Conservation (phyloP, 2,329 filamentous ascomycete species). For the Diaporthe eres region DNA sequence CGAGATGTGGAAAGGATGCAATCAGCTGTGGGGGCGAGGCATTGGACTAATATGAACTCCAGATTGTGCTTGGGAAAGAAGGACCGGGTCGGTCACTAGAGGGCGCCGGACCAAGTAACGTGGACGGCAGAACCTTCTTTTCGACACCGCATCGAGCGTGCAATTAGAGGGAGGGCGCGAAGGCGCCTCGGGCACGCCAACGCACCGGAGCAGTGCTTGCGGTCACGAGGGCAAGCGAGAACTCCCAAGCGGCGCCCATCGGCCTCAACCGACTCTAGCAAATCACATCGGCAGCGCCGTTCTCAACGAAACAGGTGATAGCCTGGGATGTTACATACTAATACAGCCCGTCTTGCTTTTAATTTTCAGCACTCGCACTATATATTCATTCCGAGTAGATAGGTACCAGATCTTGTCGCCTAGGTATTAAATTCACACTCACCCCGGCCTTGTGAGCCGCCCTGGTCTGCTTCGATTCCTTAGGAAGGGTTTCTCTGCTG, state of each 20-base stretch:
- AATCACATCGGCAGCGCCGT: not conserved
- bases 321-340: not conserved
- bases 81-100: constrained; percentile 14
- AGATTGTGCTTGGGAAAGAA: constrained; percentile 20
- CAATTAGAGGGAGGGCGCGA: not conserved
- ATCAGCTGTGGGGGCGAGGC: not conserved
- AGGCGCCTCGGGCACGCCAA: not conserved
- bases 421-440: not conserved
- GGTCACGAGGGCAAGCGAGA: not conserved
- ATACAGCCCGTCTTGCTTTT: not conserved
- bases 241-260: not conserved
- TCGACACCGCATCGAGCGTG: not conserved
- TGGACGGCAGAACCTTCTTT: not conserved
- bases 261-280: not conserved
- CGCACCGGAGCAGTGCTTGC: not conserved
- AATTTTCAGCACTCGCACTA: not conserved
- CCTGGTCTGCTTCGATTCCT: not conserved
- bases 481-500: not conserved
- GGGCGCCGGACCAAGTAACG: not conserved
- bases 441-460: no score
- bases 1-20: not conserved
- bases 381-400: not conserved
- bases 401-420: not conserved
- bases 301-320: not conserved
- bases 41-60: not conserved